These are phyloP conservation scores for Salvia sclarea DNA, from an alignment of 305 asterid species.

Conservation along the genomic window DNA sequence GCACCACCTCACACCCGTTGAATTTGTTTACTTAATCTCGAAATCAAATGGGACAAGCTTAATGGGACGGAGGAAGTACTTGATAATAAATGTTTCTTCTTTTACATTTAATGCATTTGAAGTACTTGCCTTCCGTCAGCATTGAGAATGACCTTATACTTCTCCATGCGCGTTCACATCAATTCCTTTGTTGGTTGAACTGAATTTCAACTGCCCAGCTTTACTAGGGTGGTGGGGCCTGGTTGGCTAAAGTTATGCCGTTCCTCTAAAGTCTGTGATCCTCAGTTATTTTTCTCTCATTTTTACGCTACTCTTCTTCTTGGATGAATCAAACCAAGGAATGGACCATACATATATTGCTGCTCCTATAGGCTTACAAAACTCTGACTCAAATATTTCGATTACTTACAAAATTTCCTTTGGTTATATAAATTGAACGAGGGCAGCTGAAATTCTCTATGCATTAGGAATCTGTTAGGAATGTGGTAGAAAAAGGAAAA, in stretches of 20 bases:
- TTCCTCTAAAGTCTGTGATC: background rate
- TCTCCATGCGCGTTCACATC: background rate
- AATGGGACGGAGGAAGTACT: too few species aligned
- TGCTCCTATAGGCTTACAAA: background rate
- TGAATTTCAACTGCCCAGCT: background rate
- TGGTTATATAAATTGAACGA: too few species aligned
- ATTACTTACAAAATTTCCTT: background rate
- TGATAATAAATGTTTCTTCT: background rate
- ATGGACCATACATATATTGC: background rate
- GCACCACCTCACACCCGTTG: too few species aligned
- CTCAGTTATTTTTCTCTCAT: background rate
- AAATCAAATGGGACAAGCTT: too few species aligned
- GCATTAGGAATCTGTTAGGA: background rate
- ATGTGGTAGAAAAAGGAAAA: background rate
- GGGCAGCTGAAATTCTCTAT: background rate
- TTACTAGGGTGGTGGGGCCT: background rate
- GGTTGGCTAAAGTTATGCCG: background rate
- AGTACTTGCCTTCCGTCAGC: background rate
- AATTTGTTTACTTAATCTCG: too few species aligned
- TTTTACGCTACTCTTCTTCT: background rate
- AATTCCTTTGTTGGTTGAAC: slow-evolving; percentile 1
- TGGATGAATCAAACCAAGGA: background rate
- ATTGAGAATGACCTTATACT: background rate
- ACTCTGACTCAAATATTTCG: background rate
- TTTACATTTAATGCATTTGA: background rate